A percentile compares a stretch with the other conserved stretches of the same genome.
phyloP scores from a whole-genome alignment of 352 stramenopile genomes.

The Hyaloperonospora arabidopsidis region DNA sequence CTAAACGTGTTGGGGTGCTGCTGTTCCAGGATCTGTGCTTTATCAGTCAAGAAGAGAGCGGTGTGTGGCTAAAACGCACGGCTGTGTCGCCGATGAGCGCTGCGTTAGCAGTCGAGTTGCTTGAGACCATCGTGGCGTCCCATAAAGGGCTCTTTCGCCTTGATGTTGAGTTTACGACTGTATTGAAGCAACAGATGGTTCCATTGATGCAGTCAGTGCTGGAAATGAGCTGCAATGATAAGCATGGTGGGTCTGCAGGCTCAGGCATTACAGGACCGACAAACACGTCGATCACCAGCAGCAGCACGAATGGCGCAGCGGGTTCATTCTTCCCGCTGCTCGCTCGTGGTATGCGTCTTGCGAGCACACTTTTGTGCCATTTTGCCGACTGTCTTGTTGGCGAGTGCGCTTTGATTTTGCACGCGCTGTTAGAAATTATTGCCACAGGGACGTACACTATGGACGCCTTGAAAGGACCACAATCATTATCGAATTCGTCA shows the following conservation, averaged over 20 bases:
- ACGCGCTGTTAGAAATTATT: constrained; percentile 64
- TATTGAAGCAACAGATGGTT: constrained; percentile 78
- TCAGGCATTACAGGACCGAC: constrained; percentile 29
- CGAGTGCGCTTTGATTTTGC: constrained; percentile 60
- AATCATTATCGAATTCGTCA: constrained; percentile 34
- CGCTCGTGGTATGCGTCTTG: constrained; percentile 75
- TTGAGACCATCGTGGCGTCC: constrained; percentile 65
- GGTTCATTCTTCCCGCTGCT: constrained; percentile 71
- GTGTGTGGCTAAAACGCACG: constrained; percentile 79
- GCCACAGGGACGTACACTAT: constrained; percentile 64
- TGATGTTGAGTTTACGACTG: constrained; percentile 63
- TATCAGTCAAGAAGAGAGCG: constrained; percentile 77
- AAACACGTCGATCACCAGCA: constrained; percentile 32
- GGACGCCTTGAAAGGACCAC: constrained; percentile 44
- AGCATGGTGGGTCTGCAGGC: constrained; percentile 23
- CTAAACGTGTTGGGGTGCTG: constrained; percentile 75
- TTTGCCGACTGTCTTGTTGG: constrained; percentile 62
- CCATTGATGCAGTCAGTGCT: constrained; percentile 64
- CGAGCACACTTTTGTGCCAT: constrained; percentile 63
- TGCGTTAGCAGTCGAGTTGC: constrained; percentile 65
- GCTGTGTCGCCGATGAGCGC: constrained; percentile 68
- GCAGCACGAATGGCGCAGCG: constrained; percentile 19
- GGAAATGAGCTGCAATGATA: constrained; percentile 56
- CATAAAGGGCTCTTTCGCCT: constrained; percentile 58
- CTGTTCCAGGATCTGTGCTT: constrained; percentile 85